Base-by-base conservation (phyloP, 1,139 yeast species). In the Sugiyamaella castrensis region DNA sequence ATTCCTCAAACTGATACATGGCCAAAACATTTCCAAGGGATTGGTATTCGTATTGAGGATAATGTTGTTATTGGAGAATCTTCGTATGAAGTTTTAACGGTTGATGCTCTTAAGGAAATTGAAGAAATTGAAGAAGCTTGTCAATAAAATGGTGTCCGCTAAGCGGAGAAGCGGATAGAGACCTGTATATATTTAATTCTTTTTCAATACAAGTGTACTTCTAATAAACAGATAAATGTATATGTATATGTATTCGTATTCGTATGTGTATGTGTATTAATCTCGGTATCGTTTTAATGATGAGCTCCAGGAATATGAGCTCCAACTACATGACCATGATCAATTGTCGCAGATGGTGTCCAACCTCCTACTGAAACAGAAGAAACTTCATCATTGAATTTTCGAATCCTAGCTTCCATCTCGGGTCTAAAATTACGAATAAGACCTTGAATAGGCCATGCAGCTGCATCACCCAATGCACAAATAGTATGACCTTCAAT, bases 1-100 rank as follows among this genome's bases (percentile, higher is more conserved):
- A 79, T 94, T 39, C 98, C 98, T 0, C 72, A 75, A 47, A 71
- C 72, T 56, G 77, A 76, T 52, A 74, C 73, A 54, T 91, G 83
- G 77, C 98, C 98, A 36, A 75, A 78, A 55, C 81, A 81, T 60
- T 91, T 79, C 70, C 84, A 88, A 59, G 94, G 94, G 19, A 84
- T 94, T 52, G 99, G 98, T 1, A 84, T 94, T 26, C 80, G 99
- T 60, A 86, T 94, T 32, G 99, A 94, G 66, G 99, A 94, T 69
- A 92, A 92, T 64, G 75, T 71, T 11, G 74, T 87, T 30, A 92
- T 86, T 0, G 82, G 92, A 28, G 68, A 76, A 30, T 70, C 73
- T 16, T 67, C 69, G 2, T 76, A 75, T 56, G 84, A 82, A 16
- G 81, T 82, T 13, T 72, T 92, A 57, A 85, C 96, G 0, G 79